These are phyloP conservation scores for Malassezia globosa DNA, from an alignment of 1,284 basidiomycete species.

Conservation along the genomic window DNA sequence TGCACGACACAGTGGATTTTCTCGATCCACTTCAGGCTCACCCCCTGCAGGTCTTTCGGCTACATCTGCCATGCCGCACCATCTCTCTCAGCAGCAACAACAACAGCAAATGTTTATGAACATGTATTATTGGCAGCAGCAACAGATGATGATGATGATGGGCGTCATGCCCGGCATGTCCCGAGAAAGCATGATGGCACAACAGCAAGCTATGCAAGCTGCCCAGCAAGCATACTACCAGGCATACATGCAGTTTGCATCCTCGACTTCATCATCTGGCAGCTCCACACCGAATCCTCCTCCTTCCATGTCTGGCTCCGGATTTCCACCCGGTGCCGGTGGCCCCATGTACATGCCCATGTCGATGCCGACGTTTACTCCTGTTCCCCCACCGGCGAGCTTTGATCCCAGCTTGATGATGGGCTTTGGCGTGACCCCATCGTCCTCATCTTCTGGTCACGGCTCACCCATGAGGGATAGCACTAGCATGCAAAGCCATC, in stretches of 20 bases:
- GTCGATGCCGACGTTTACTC: background rate
- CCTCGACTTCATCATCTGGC: background rate
- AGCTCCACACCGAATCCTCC: background rate
- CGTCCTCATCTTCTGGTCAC: background rate
- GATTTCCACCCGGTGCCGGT: conserved; percentile 1
- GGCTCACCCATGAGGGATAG: background rate
- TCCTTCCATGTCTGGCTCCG: too few relatives aligned
- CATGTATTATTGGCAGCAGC: conserved; percentile 20
- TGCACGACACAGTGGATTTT: conserved; percentile 46
- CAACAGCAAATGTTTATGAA: conserved; percentile 49
- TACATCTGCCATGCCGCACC: background rate
- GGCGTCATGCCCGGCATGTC: conserved; percentile 30
- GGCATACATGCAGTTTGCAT: conserved; percentile 15
- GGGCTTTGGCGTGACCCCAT: background rate
- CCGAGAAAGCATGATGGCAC: conserved; percentile 28
- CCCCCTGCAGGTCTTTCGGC: conserved; percentile 1
- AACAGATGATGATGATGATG: conserved; percentile 49
- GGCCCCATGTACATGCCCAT: background rate
- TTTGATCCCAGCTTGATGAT: background rate
- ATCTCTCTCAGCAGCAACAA: conserved; percentile 1
- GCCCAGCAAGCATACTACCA: conserved; percentile 44
- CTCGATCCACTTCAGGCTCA: background rate
- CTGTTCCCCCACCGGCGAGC: too few relatives aligned
- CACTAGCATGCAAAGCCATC: background rate
- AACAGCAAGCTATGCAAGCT: conserved; percentile 40